These are phyloP conservation scores for Pseudocercospora cruenta DNA, from an alignment of 2,329 filamentous ascomycete genomes.

Conservation along the genomic window DNA sequence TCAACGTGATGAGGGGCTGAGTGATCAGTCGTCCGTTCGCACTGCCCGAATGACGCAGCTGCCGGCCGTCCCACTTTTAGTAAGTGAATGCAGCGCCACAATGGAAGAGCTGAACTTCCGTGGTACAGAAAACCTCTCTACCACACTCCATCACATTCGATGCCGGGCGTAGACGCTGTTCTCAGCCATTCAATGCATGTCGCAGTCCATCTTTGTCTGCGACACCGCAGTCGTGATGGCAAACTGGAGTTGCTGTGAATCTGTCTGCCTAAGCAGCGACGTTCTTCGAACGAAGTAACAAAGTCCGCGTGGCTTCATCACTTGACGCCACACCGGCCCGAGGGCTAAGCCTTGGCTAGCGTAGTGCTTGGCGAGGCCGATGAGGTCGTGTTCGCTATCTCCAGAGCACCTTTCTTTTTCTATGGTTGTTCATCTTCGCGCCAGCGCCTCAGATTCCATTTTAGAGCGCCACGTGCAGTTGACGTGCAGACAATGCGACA, in stretches of 20 bases:
- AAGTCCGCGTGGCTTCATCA: background rate
- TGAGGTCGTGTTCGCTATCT: background rate
- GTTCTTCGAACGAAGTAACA: too few relatives aligned
- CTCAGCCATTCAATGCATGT: too few relatives aligned
- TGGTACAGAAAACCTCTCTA: background rate
- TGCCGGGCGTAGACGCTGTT: too few relatives aligned
- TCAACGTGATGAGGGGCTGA: constrained; percentile 1
- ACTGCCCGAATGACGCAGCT: constrained; percentile 8
- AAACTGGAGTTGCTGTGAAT: background rate
- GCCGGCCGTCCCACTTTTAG: background rate
- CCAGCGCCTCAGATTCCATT: background rate
- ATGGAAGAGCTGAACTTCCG: background rate
- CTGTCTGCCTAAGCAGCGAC: too few relatives aligned
- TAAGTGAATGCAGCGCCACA: constrained; percentile 4
- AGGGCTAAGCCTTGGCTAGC: background rate
- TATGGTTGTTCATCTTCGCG: background rate
- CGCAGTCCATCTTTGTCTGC: background rate
- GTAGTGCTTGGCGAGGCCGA: background rate
- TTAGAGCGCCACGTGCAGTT: background rate
- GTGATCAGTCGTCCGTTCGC: constrained; percentile 1
- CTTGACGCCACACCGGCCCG: background rate
- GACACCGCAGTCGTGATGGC: background rate
- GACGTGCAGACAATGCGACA: background rate
- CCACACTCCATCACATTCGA: background rate
- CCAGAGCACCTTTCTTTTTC: background rate